Evolutionary conservation across 306 rosid genomes (phyloP).

Genomic region (Trifolium repens): DNA sequence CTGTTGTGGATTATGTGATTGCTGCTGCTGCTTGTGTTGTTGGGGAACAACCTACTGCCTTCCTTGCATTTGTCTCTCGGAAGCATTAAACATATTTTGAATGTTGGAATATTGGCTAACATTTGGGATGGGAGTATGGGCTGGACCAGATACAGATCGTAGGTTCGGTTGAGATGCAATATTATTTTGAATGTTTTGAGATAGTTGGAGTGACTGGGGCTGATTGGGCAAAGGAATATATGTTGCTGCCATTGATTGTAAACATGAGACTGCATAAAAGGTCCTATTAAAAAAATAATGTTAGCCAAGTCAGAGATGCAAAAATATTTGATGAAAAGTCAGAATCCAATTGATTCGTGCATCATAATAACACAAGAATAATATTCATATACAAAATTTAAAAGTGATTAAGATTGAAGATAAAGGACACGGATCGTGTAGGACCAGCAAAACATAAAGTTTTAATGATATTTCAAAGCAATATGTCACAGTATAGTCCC

Average conservation of each 20-base stretch:
- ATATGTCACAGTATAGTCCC: not conserved
- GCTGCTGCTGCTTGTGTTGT: slow-evolving; percentile 50
- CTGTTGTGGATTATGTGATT: no score
- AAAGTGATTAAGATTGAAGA: not conserved
- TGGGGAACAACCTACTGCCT: slow-evolving; percentile 75
- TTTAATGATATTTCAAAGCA: slow-evolving; percentile 20
- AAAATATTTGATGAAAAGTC: slow-evolving; percentile 16
- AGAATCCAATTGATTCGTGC: slow-evolving; percentile 35
- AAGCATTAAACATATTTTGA: slow-evolving; percentile 61
- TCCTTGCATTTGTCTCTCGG: slow-evolving; percentile 82
- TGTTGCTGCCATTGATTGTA: slow-evolving; percentile 72
- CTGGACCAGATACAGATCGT: slow-evolving; percentile 58
- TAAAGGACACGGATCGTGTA: slow-evolving; percentile 19
- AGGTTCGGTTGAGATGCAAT: slow-evolving; percentile 57
- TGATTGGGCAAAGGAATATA: slow-evolving; percentile 63
- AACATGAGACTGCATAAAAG: slow-evolving; percentile 58
- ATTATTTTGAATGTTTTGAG: slow-evolving; percentile 76
- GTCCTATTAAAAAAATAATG: slow-evolving; percentile 35
- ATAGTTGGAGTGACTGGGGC: slow-evolving; percentile 70
- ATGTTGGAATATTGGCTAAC: slow-evolving; percentile 49
- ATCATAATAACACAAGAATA: slow-evolving; percentile 28
- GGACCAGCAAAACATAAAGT: slow-evolving; percentile 25
- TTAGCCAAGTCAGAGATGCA: slow-evolving; percentile 20
- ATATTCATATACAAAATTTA: slow-evolving; percentile 8
- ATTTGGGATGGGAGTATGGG: slow-evolving; percentile 64